Evolutionary conservation across 2,329 filamentous ascomycete genomes (phyloP), one percentile per base, ranked within the genome.

Genomic region (Fusarium illudens): DNA sequence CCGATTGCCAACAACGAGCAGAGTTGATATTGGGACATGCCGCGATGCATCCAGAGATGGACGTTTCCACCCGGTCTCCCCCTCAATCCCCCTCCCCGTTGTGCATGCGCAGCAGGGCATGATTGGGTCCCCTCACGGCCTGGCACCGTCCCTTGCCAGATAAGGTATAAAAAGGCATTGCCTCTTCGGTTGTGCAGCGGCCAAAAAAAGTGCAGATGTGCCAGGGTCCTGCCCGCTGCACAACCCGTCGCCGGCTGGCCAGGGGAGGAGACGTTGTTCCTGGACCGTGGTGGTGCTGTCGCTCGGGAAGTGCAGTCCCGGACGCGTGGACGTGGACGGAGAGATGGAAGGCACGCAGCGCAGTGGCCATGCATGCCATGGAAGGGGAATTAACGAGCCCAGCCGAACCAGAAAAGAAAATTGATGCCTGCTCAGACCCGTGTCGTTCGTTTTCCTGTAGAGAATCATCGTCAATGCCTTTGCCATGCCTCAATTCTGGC

Each of bases 401-500:
- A 42, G 42, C 39, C 34, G 52, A 32, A 50, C 30, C n/a, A 27
- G 22, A 27, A 27, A 44, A 53, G 30, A 34, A 33, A 20, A 57
- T 32, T 27, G 36, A 37, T 59, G 34, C 44, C 44, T 33, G 50
- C 15, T 51, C 52, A 29, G 34, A 27, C 44, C 56, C 46, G 60
- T 53, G 53, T 71, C 62, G 56, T 66, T 50, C 56, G 66, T 73
- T 71, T 61, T 61, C 62, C 61, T 70, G 57, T 64, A 69, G 64
- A 64, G 48, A 65, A 60, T 44, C 20, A 58, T 56, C 54, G 46
- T 60, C 52, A 49, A 54, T 51, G 58, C 29, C 50, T 65, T 67
- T 63, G 42, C 30, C 54, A 60, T 62, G 58, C 37, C 58, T 64
- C 54, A 44, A 63, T 71, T 74, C 72, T 74, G 72, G 72, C 62